A percentile compares a stretch with the other conserved stretches of the same genome.
Conservation (phyloP, 768 basidiomycete genomes). For the Lepiota brunneoincarnata region DNA sequence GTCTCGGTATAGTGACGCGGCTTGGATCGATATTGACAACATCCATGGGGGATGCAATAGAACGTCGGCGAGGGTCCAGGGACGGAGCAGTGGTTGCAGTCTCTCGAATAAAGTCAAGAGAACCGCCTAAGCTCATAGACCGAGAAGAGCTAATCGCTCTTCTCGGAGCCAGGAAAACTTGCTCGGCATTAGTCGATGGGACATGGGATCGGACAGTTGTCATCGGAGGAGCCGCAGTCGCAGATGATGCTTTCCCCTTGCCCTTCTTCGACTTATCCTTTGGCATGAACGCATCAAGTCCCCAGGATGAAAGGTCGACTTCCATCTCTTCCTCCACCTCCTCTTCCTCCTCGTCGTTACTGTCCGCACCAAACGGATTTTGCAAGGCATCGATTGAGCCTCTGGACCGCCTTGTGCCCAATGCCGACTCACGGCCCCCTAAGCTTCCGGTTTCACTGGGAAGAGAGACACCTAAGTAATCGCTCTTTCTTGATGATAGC, state of each 20-base stretch:
- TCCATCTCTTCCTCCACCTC: slow-evolving; percentile 53
- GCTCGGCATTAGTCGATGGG: slow-evolving; percentile 40
- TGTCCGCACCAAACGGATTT: slow-evolving; percentile 75
- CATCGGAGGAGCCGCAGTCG: slow-evolving; percentile 25
- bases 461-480: slow-evolving; percentile 66
- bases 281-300: slow-evolving; percentile 72
- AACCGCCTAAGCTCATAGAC: slow-evolving; percentile 64
- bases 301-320: slow-evolving; percentile 83
- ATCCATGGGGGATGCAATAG: slow-evolving; percentile 59
- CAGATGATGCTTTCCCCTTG: slow-evolving; percentile 38
- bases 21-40: slow-evolving; percentile 42
- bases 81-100: slow-evolving; percentile 11
- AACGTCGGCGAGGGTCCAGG: slow-evolving; percentile 42
- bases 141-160: slow-evolving; percentile 44
- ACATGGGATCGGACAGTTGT: slow-evolving; percentile 41
- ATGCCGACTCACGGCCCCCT: slow-evolving; percentile 43
- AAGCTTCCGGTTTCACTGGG: slow-evolving; percentile 57
- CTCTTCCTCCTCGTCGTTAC: slow-evolving; percentile 48
- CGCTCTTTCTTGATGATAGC: slow-evolving; percentile 47
- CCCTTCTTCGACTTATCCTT: slow-evolving; percentile 57
- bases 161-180: slow-evolving; percentile 27
- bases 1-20: slow-evolving; percentile 40
- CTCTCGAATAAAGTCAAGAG: slow-evolving; percentile 45
- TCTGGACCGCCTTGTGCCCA: slow-evolving; percentile 50
- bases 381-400: slow-evolving; percentile 61